Conservation (phyloP, 495 filamentous ascomycete species). For the Podospora conica region DNA sequence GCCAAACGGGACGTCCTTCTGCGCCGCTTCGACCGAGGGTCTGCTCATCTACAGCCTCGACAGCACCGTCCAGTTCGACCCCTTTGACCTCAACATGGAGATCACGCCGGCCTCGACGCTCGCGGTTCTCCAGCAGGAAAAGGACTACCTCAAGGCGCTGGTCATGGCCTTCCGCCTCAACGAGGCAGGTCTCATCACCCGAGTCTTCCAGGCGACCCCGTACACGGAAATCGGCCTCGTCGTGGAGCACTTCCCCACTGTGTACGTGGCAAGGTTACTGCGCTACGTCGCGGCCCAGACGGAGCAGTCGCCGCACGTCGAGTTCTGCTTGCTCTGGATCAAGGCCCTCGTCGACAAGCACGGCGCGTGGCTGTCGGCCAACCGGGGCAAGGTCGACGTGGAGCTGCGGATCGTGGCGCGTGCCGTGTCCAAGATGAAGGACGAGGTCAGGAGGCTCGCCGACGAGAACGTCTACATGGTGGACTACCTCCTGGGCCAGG, state of each 20-base stretch:
- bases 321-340: conserved; percentile 91
- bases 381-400: conserved; percentile 64
- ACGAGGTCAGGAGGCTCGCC: conserved; percentile 64
- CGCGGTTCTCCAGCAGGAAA: conserved; percentile 61
- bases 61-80: conserved; percentile 74
- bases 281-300: conserved; percentile 79
- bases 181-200: conserved; percentile 65
- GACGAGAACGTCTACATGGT: conserved; percentile 84
- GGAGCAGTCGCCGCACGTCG: conserved; percentile 87
- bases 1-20: conserved; percentile 83
- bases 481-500: conserved; percentile 63
- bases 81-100: conserved; percentile 89
- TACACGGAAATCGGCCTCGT: conserved; percentile 68
- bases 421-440: conserved; percentile 68
- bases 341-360: conserved; percentile 76
- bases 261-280: conserved; percentile 78
- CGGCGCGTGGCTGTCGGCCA: conserved; percentile 75
- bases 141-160: conserved; percentile 82
- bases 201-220: conserved; percentile 80
- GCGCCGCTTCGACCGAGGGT: conserved; percentile 91
- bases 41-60: conserved; percentile 89
- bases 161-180: conserved; percentile 97
- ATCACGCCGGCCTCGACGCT: conserved; percentile 81
- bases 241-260: conserved; percentile 68
- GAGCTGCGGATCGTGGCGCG: conserved; percentile 76